phyloP scores from a whole-genome alignment of 2,329 filamentous ascomycete species.

The Clonostachys solani region DNA sequence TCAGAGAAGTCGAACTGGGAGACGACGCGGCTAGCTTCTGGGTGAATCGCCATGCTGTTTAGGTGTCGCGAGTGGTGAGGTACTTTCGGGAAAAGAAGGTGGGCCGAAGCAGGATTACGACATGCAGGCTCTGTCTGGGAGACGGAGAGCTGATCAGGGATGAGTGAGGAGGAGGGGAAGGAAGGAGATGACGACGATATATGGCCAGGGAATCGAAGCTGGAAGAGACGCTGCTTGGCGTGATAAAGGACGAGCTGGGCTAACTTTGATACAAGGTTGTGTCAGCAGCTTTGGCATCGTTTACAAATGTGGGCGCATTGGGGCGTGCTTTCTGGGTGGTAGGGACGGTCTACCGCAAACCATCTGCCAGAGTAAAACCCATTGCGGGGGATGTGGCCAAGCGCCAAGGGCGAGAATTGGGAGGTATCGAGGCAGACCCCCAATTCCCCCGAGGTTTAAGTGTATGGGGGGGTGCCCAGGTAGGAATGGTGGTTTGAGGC shows the following conservation, averaged over 20 bases:
- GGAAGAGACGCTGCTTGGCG: slow-evolving; percentile 33
- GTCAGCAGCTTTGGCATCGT: too few species aligned
- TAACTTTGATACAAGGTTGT: slow-evolving; percentile 9
- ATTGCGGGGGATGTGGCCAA: too few species aligned
- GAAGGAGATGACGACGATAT: slow-evolving; percentile 10
- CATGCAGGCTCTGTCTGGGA: slow-evolving; percentile 48
- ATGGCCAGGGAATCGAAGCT: slow-evolving; percentile 5
- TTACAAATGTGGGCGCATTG: too few species aligned
- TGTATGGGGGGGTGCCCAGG: too few species aligned
- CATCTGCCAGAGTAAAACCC: too few species aligned
- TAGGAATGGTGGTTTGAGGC: too few species aligned
- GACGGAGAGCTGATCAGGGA: slow-evolving; percentile 15
- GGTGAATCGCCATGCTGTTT: slow-evolving; percentile 54
- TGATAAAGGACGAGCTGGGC: slow-evolving; percentile 48
- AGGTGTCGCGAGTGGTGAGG: slow-evolving; percentile 50
- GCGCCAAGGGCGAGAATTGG: too few species aligned
- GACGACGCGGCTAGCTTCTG: slow-evolving; percentile 76
- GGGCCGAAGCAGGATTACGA: too few species aligned
- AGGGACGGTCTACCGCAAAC: too few species aligned
- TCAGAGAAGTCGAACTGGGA: slow-evolving; percentile 82
- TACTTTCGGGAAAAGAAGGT: slow-evolving; percentile 43
- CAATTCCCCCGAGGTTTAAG: too few species aligned
- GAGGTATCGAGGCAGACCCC: too few species aligned
- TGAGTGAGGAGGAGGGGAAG: slow-evolving; percentile 6
- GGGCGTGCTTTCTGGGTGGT: too few species aligned